Base-by-base conservation (phyloP, 768 basidiomycete genomes). In the Boletus sp. region DNA sequence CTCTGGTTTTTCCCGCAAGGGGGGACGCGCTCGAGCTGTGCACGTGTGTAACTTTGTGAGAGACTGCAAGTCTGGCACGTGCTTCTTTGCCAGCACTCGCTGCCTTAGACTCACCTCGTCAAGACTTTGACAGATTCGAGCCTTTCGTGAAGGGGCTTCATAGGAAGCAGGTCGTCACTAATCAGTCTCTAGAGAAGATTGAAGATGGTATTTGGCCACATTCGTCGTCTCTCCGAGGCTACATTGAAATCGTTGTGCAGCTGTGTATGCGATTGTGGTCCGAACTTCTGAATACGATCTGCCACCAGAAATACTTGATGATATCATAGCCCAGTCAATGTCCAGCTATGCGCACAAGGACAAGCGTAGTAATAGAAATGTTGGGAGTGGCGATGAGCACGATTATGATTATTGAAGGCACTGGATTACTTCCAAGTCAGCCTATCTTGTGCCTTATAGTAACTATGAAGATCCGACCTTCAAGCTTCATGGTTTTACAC, bases 171-270 rank as follows among this genome's bases (percentile, higher is more conserved):
- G 70, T 75, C 3, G 90, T 96, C 17, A 96, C 94, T 1, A 74
- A 80, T 3, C 85, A 90, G 64, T 96, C 93, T n/a, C 78, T 99
- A 8, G 83, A 86, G 67, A 99, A 98, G 74, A 95, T 98, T 50
- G 96, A 99, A 79, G 83, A 88, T 65, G 93, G 95, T 96, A 60
- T 45, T 36, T 37, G 11, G 11, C 2, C 58, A 20, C 41, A 15
- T 53, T 56, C 29, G n/a, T 53, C 30, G 39, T 48, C n/a, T 35
- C 24, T 30, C 24, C 47, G 6, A 18, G 14, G 40, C 46, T 47
- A 39, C 17, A 24, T 55, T 65, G 37, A 64, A 53, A 47, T 51
- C 12, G 41, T 51, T 24, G 10, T 46, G 8, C 58, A 92, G 90
- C 86, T 46, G 83, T 82, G 45, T 92, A 91, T 65, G 83, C 89